Evolutionary conservation across 371 early-diverging fungal species (phyloP), one percentile per base, ranked within the genome.

Genomic region (Umbelopsis sp.): DNA sequence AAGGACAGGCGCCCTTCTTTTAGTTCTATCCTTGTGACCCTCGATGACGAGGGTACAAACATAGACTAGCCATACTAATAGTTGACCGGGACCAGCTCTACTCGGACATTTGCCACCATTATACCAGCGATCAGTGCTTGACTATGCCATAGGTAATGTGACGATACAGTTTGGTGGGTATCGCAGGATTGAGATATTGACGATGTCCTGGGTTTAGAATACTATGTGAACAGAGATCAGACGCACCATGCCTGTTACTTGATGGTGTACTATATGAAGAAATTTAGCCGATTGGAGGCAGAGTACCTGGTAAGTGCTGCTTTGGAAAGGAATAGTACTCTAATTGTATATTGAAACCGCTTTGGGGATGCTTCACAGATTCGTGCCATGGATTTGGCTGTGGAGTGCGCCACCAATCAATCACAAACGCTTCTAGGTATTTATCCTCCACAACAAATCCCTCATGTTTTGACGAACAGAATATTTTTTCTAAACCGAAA

Each of bases 81-180:
- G 6, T 48, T 7, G 11, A n/a, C 48, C 48, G 4, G 4, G 12
- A 16, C 20, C 18, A 51, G 57, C 57, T 7, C 35, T 57, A 25
- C 35, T 57, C 18, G 35, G 37, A 18, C 57, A 35, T 7, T 57
- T 57, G 35, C 57, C 57, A 0, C 57, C 57, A 57, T 7, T 57
- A n/a, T 57, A 57, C 4, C 57, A 35, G 35, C 57, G 57, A 10
- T 57, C 57, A 3, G 57, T 57, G 35, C 29, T 57, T 29, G 57
- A 57, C 35, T 57, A 57, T 57, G 57, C 57, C 29, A 57, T 57
- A 35, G 57, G 57, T 57, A 22, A 5, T 16, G 48, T 48, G 25
- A 12, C 11, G 57, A 16, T 12, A 32, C 37, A 57, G 25, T 4
- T 7, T 35, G 35, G 18, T 18, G 3, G 29, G 5, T 12, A 51